phyloP scores from a whole-genome alignment of 192 early-diverging fungal genomes.

The Podochytrium sp. region DNA sequence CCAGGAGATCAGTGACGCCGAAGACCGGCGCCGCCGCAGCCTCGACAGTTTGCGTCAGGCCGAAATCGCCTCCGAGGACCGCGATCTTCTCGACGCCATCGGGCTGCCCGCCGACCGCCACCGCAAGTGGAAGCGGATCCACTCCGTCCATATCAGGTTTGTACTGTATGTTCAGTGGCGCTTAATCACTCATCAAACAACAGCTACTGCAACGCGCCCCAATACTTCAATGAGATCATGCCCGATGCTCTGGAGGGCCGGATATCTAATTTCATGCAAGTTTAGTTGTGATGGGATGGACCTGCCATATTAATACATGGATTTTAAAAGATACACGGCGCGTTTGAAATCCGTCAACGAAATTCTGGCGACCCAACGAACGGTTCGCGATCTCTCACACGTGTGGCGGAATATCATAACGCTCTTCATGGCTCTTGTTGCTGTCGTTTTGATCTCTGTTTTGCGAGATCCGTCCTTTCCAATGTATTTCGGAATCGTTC shows the following conservation, averaged over 20 bases:
- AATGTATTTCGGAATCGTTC: conserved; percentile 12
- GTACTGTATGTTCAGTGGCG: background rate
- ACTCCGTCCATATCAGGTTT: background rate
- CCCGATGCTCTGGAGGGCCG: conserved; percentile 22
- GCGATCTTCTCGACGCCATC: background rate
- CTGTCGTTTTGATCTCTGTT: background rate
- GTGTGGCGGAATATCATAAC: background rate
- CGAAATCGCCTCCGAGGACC: too few relatives aligned
- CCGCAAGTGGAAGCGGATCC: conserved; percentile 25
- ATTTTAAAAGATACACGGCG: too few relatives aligned
- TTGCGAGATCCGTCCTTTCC: background rate
- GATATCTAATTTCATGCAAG: conserved; percentile 14
- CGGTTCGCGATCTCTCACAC: conserved; percentile 11
- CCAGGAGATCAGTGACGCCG: too few relatives aligned
- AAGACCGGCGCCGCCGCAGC: too few relatives aligned
- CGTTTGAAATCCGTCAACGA: conserved; percentile 16
- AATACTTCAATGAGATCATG: conserved; percentile 23
- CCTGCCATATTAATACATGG: too few relatives aligned
- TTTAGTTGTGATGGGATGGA: too few relatives aligned
- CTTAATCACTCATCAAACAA: background rate
- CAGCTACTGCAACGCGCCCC: background rate
- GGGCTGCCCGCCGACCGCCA: background rate
- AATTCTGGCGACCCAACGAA: background rate
- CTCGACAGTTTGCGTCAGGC: too few relatives aligned
- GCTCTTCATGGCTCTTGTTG: background rate